A percentile compares a stretch with the other conserved stretches of the same genome.
Conservation (phyloP, 1,139 yeast species). For the Lodderomyces theae region DNA sequence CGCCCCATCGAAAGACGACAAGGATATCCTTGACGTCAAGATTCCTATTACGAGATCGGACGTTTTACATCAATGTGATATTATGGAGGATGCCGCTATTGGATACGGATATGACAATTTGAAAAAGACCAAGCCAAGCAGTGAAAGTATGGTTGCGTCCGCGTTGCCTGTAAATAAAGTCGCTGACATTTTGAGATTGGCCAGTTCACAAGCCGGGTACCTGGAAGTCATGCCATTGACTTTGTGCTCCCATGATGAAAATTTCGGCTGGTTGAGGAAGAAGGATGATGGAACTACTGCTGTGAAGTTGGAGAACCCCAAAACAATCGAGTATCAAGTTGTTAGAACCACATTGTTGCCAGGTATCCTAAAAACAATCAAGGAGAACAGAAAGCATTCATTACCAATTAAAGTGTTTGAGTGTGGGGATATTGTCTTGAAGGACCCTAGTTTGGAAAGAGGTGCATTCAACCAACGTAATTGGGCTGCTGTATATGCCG, state of each 20-base stretch:
- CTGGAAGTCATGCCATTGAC: conserved; percentile 94
- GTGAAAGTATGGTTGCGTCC: conserved; percentile 78
- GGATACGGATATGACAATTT: conserved; percentile 94
- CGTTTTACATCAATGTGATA: conserved; percentile 94
- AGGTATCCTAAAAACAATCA: conserved; percentile 90
- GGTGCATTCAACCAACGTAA: conserved; percentile 90
- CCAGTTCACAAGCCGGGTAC: conserved; percentile 95
- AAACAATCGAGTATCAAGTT: conserved; percentile 94
- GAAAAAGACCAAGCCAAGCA: conserved; percentile 74
- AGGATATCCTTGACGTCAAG: conserved; percentile 59
- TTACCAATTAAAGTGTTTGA: conserved; percentile 95
- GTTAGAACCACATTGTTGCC: conserved; percentile 94
- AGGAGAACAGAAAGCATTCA: conserved; percentile 94
- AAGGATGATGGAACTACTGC: conserved; percentile 74
- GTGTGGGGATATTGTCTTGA: conserved; percentile 90
- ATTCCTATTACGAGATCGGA: conserved; percentile 96
- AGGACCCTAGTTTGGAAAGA: conserved; percentile 77
- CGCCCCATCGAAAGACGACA: conserved; percentile 44
- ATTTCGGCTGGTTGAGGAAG: conserved; percentile 78
- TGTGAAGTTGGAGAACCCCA: conserved; percentile 92
- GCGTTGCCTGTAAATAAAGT: conserved; percentile 90
- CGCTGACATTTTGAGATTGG: conserved; percentile 84
- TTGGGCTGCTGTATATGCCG: conserved; percentile 93
- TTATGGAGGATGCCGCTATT: conserved; percentile 98
- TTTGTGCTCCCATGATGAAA: conserved; percentile 94